phyloP scores from a whole-genome alignment of 768 basidiomycete genomes.

The Vishniacozyma victoriae region DNA sequence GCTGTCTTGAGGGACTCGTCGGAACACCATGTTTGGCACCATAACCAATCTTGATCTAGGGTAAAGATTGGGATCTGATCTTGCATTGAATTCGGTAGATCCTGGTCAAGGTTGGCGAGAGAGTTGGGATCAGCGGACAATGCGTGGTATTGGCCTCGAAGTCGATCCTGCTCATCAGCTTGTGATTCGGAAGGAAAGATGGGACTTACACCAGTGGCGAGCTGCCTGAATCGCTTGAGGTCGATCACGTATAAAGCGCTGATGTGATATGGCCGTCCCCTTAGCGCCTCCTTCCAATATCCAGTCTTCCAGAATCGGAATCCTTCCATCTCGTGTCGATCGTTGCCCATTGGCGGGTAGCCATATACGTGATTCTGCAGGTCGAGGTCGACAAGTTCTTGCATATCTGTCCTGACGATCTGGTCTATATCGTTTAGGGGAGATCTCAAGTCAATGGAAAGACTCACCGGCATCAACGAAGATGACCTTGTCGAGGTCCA shows the following conservation, averaged over 20 bases:
- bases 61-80: constrained; percentile 86
- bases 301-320: constrained; percentile 98
- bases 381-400: constrained; percentile 89
- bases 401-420: constrained; percentile 91
- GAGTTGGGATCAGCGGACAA: constrained; percentile 92
- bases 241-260: constrained; percentile 96
- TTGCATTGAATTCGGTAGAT: constrained; percentile 94
- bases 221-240: constrained; percentile 83
- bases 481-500: constrained; percentile 97
- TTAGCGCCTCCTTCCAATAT: constrained; percentile 72
- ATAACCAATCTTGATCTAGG: constrained; percentile 87
- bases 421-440: constrained; percentile 29
- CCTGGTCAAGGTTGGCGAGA: constrained; percentile 91
- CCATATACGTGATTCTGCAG: constrained; percentile 89
- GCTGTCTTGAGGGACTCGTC: constrained; percentile 47
- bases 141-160: constrained; percentile 74
- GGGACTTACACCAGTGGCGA: constrained; percentile 12
- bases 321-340: constrained; percentile 90
- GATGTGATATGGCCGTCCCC: constrained; percentile 86
- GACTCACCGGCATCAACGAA: constrained; percentile 76
- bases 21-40: constrained; percentile 99
- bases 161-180: constrained; percentile 37
- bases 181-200: constrained; percentile 47
- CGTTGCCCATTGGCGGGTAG: constrained; percentile 96
- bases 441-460: neutral